phyloP scores from a whole-genome alignment of 2,329 filamentous ascomycete species.

The Penicillium digitatum region DNA sequence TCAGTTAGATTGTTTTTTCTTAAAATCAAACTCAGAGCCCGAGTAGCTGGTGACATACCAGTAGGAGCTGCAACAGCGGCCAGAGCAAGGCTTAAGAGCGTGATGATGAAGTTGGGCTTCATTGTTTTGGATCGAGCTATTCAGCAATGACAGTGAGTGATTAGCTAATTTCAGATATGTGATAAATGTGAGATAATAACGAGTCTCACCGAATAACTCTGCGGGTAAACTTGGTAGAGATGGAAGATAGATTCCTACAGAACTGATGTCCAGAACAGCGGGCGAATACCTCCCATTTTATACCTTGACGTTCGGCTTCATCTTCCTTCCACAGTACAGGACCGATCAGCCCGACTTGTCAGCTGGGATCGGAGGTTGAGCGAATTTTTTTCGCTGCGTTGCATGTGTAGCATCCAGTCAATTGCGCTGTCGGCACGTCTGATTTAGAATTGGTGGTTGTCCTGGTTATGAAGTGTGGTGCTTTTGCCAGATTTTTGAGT shows the following conservation, averaged over 20 bases:
- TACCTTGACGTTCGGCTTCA: neutral
- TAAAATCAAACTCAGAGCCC: no score
- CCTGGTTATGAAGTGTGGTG: neutral
- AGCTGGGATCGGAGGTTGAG: neutral
- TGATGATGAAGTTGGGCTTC: slow-evolving; percentile 6
- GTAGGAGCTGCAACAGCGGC: slow-evolving; percentile 5
- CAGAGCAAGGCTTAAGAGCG: slow-evolving; percentile 1
- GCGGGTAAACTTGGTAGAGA: neutral
- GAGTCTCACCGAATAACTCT: neutral
- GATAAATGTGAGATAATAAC: no score
- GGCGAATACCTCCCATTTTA: neutral
- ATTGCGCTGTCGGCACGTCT: neutral
- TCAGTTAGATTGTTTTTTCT: no score
- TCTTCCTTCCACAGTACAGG: neutral
- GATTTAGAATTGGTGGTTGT: neutral
- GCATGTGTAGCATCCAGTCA: neutral
- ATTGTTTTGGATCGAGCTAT: neutral
- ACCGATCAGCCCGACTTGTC: neutral
- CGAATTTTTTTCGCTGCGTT: neutral
- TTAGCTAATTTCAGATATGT: neutral
- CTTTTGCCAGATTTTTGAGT: neutral
- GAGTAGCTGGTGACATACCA: neutral
- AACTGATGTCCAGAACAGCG: neutral
- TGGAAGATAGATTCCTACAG: neutral
- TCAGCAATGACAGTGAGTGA: no score